Evolutionary conservation across 2,329 filamentous ascomycete genomes (phyloP), one percentile per base, ranked within the genome.

Genomic region (Verticillium nonalfalfae): DNA sequence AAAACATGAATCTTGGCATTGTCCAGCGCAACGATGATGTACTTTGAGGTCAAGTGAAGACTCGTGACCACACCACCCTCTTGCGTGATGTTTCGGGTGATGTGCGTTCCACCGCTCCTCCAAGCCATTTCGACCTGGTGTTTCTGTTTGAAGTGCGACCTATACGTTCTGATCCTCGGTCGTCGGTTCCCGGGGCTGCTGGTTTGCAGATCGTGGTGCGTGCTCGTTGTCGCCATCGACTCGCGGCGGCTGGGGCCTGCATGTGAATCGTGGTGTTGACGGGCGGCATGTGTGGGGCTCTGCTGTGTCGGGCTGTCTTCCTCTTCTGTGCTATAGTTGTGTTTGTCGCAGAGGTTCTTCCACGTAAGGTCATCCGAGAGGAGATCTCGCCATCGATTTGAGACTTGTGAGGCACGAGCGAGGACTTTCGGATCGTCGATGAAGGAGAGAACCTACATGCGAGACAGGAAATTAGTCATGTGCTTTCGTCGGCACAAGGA

Each of bases 1-100:
- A 98, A 99, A 33, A 99, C 93, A 75, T 99, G 95, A 56, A 99
- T 99, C 79, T 96, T 96, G 40, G 95, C 94, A 75, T 98, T 99
- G 79, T 99, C 95, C 65, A 99, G 84, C 58, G 95, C 95, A 65
- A 98, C 93, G 57, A 99, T 93, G 70, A 99, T 98, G 76, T 98
- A 98, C 73, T 96, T 96, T 38, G 91, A 84, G 0, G 95, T 99
- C 60, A 99, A 78, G 73, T 99, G 94, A 60, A 99, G 76, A 71
- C 93, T 98, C 1, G 95, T 99, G 18, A 99, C 95, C 1, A 99
- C 95, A 33, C 95, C 94, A 68, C 96, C 94, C 71, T 99, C 95
- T 60, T 96, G 94, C 0, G 92, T 97, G 64, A 98, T 97, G 71
- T 96, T 93, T 64, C 90, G 86, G 50, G 90, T 87, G 52, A 90